Conservation (phyloP, 768 basidiomycete species). For the Mycena pura region DNA sequence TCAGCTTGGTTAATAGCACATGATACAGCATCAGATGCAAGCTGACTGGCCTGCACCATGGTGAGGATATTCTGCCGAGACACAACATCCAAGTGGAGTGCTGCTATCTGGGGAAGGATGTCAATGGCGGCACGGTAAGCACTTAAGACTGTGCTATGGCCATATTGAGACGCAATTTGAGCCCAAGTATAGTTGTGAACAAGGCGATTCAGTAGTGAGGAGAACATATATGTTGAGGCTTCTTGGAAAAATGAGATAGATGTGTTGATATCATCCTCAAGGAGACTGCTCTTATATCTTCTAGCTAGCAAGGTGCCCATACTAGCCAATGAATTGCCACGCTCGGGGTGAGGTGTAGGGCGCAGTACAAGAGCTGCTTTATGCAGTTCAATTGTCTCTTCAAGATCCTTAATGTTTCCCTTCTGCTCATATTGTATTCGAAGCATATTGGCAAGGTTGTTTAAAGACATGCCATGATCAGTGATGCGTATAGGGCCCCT, state of each 20-base stretch:
- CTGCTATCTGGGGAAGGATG: not conserved
- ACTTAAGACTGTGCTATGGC: not conserved
- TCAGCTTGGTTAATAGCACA: not conserved
- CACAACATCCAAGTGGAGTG: not conserved
- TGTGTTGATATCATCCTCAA: too few relatives aligned
- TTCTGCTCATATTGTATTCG: too few relatives aligned
- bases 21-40: not conserved
- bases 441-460: too few relatives aligned
- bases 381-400: too few relatives aligned
- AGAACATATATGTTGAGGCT: not conserved
- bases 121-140: not conserved
- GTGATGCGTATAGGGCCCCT: too few relatives aligned
- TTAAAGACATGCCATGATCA: too few relatives aligned
- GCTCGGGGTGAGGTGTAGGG: constrained; percentile 28
- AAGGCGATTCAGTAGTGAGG: not conserved
- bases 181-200: not conserved
- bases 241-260: not conserved
- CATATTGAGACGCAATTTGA: not conserved
- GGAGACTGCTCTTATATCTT: too few relatives aligned
- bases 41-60: not conserved
- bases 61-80: not conserved
- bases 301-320: too few relatives aligned
- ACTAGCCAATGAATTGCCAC: too few relatives aligned
- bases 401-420: too few relatives aligned
- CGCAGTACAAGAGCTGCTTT: too few relatives aligned